These are phyloP conservation scores for Bruguiera gymnorhiza DNA, from an alignment of 345 rosid genomes.

Conservation along the genomic window DNA sequence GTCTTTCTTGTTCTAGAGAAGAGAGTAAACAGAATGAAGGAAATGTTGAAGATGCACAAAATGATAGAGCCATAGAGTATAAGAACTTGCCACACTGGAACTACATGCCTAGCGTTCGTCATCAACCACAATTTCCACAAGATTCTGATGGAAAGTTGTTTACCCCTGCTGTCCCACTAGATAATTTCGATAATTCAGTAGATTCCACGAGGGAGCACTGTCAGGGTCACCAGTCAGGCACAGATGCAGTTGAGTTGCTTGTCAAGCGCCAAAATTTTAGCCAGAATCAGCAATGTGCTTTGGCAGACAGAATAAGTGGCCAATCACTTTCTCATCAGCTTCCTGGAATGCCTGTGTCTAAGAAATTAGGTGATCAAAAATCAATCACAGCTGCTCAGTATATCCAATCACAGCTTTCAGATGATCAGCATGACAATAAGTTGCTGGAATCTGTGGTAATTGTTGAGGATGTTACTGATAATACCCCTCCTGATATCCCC, in stretches of 20 bases:
- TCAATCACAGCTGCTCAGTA: slow-evolving; percentile 23
- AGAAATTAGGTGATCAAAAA: slow-evolving; percentile 26
- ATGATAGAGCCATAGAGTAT: slow-evolving; percentile 16
- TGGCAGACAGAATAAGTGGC: slow-evolving; percentile 10
- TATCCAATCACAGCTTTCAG: slow-evolving; percentile 30
- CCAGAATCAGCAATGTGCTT: slow-evolving; percentile 8
- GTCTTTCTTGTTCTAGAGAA: slow-evolving; percentile 24
- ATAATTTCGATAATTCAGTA: slow-evolving; percentile 23
- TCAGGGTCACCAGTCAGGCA: slow-evolving; percentile 26
- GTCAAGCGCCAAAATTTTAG: slow-evolving; percentile 27
- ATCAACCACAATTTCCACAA: slow-evolving; percentile 33
- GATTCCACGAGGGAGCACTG: slow-evolving; percentile 22
- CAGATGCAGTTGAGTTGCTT: slow-evolving; percentile 19
- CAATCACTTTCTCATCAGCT: slow-evolving; percentile 25
- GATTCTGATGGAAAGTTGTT: slow-evolving; percentile 33
- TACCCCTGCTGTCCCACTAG: slow-evolving; percentile 32
- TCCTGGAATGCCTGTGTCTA: slow-evolving; percentile 16
- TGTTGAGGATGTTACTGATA: slow-evolving; percentile 70
- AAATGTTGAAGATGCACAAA: slow-evolving; percentile 14
- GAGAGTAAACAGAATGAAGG: slow-evolving; percentile 14
- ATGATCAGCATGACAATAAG: slow-evolving; percentile 22
- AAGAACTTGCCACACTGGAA: slow-evolving; percentile 24
- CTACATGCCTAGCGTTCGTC: slow-evolving; percentile 23
- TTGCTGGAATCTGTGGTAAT: slow-evolving; percentile 26
- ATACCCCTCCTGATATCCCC: slow-evolving; percentile 34